These are phyloP conservation scores for Phyllosticta citribraziliensis DNA, from an alignment of 2,329 filamentous ascomycete genomes.

Conservation along the genomic window DNA sequence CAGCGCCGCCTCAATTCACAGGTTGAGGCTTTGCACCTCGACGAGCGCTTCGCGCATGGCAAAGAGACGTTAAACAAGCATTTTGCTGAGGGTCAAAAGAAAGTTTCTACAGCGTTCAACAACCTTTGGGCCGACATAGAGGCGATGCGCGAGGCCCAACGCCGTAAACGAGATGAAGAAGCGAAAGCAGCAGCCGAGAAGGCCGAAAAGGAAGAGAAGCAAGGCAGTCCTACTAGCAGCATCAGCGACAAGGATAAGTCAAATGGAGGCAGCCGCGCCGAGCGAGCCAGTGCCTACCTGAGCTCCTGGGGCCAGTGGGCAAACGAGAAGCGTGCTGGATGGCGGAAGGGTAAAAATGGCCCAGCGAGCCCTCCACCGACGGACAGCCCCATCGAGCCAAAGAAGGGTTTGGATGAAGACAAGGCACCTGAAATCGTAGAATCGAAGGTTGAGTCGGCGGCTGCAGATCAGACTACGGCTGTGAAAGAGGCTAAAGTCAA, in stretches of 20 bases:
- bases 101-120: constrained; percentile 78
- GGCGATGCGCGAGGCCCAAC: constrained; percentile 62
- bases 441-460: neutral
- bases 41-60: constrained; percentile 77
- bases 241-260: neutral
- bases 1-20: constrained; percentile 68
- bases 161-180: constrained; percentile 50
- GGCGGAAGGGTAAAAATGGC: neutral
- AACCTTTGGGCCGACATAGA: constrained; percentile 89
- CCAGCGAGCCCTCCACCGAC: neutral
- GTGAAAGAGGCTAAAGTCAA: neutral
- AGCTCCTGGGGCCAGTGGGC: constrained; percentile 56
- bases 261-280: neutral
- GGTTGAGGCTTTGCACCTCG: constrained; percentile 85
- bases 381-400: neutral
- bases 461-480: neutral
- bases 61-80: constrained; percentile 82
- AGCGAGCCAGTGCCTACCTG: constrained; percentile 51
- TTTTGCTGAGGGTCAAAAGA: constrained; percentile 77
- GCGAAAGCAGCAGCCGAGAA: constrained; percentile 21
- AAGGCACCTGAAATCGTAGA: neutral
- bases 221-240: constrained; percentile 1
- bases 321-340: constrained; percentile 56
- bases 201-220: constrained; percentile 3
- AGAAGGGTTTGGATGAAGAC: neutral